Conservation (phyloP, 1,139 yeast genomes). For the Geotrichum bryndzae region DNA sequence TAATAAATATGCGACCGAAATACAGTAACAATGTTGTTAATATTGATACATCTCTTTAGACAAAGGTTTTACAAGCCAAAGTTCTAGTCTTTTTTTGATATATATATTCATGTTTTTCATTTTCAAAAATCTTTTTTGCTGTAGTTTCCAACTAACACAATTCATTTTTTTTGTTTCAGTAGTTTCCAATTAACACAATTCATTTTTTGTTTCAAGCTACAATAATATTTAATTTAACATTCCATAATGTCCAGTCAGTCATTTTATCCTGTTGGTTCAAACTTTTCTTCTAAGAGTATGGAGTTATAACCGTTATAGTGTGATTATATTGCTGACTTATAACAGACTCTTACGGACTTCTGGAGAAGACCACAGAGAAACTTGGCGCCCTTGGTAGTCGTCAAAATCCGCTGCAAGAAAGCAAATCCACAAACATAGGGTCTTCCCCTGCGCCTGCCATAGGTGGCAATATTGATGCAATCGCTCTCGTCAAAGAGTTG, state of each 20-base stretch:
- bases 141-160: too few relatives aligned
- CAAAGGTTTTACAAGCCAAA: too few relatives aligned
- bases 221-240: too few relatives aligned
- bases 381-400: background rate
- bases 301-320: background rate
- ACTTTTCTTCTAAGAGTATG: background rate
- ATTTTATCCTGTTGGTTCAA: background rate
- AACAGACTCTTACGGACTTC: background rate
- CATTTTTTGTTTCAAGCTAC: background rate
- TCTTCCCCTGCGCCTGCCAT: background rate
- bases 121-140: too few relatives aligned
- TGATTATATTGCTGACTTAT: background rate
- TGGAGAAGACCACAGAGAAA: background rate
- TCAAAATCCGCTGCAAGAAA: background rate
- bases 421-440: background rate
- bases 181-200: background rate
- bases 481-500: background rate
- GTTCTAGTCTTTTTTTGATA: too few relatives aligned
- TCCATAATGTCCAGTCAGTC: background rate
- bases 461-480: background rate
- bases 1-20: too few relatives aligned
- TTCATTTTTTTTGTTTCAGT: too few relatives aligned
- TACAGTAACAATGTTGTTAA: too few relatives aligned
- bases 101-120: too few relatives aligned
- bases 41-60: too few relatives aligned